phyloP scores from a whole-genome alignment of 192 early-diverging fungal genomes.

The Paraglomus brasilianum region DNA sequence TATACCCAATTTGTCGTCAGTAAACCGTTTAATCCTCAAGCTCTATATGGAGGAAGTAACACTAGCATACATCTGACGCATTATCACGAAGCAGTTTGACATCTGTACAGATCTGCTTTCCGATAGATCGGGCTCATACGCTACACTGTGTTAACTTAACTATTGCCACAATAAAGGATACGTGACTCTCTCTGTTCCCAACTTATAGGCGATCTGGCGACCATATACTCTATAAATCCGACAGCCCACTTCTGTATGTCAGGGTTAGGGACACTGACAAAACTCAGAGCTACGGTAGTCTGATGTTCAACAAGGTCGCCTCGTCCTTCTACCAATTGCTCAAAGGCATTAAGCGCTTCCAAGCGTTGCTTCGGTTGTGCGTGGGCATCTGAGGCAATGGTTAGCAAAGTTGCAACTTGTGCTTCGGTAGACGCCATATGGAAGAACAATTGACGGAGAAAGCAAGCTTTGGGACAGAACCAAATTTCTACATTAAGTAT shows the following conservation, averaged over 20 bases:
- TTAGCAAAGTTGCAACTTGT: conserved; percentile 6
- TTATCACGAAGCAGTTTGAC: no score
- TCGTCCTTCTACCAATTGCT: conserved; percentile 24
- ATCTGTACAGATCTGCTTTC: no score
- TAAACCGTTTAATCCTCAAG: no score
- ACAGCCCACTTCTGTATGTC: conserved; percentile 27
- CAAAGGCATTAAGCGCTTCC: conserved; percentile 20
- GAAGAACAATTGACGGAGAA: no score
- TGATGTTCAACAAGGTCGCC: conserved; percentile 9
- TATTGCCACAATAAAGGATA: conserved; percentile 15
- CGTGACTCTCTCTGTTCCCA: neutral
- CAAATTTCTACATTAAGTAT: no score
- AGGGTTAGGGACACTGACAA: conserved; percentile 4
- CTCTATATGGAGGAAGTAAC: no score
- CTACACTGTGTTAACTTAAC: no score
- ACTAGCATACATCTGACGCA: no score
- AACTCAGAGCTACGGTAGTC: conserved; percentile 2
- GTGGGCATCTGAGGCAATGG: conserved; percentile 4
- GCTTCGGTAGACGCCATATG: neutral
- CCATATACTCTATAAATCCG: conserved; percentile 22
- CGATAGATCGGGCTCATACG: no score
- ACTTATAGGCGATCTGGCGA: neutral
- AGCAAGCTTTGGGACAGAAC: no score
- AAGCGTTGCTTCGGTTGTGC: conserved; percentile 13
- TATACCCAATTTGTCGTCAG: no score